Evolutionary conservation across 129 eudicot species (phyloP), one percentile per base, ranked within the genome.

Genomic region (Calendula officinalis): DNA sequence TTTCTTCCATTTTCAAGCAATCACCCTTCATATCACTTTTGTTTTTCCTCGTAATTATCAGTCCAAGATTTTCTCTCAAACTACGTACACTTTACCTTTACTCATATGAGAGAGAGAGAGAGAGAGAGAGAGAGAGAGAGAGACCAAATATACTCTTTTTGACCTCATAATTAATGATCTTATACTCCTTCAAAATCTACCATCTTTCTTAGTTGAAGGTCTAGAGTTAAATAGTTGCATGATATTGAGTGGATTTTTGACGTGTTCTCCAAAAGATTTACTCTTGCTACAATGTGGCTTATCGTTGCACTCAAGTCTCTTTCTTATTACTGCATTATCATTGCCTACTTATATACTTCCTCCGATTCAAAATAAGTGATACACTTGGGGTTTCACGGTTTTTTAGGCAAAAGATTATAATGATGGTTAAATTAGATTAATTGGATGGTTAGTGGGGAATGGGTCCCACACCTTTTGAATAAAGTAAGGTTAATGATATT

Each of bases 171-270:
- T 55, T 2, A 9, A 15, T 55, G 35, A 10, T 13, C 33, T 66
- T 66, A 32, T 51, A 52, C 16, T 36, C 45, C 55, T 58, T 37
- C 42, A 30, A 57, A 48, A 39, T 63, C 65, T 56, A 49, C 15
- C 64, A 42, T 61, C 54, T 48, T 78, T 57, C 3, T 60, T 45
- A 62, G 51, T 62, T 47, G 12, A 17, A 30, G 41, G 62, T 61
- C 39, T 49, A 22, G 15, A 6, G 38, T 53, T 8, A 48, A 53
- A 14, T 14, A 57, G 30, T 65, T 84, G 90, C 83, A 84, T 84
- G 83, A 77, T 60, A 69, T 68, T 80, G 70, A 80, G 86, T 84
- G 83, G 65, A 50, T 62, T 53, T 47, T 84, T 80, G 74, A 75
- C 79, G 79, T 77, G 70, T 79, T 69, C 46, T 54, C 14, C 45